A percentile compares a stretch with the other conserved stretches of the same genome.
phyloP scores from a whole-genome alignment of 2,329 filamentous ascomycete species.

The Fusarium torulosum region DNA sequence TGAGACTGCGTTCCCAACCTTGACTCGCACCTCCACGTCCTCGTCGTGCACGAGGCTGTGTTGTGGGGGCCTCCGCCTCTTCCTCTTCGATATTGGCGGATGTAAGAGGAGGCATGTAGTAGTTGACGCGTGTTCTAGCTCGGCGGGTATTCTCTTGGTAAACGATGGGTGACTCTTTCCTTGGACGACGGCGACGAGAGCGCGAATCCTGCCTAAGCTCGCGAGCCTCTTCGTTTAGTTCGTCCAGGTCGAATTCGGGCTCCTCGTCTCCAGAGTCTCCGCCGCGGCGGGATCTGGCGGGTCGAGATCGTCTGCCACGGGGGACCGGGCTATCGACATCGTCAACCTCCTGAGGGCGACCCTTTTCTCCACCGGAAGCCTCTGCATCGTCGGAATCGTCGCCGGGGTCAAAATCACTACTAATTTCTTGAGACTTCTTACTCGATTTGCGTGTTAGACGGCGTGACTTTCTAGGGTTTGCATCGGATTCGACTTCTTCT shows the following conservation, averaged over 20 bases:
- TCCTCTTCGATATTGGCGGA: constrained; percentile 76
- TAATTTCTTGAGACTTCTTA: constrained; percentile 66
- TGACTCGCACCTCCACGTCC: constrained; percentile 70
- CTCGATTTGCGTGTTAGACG: constrained; percentile 63
- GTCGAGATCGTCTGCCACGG: constrained; percentile 61
- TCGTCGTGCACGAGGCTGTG: constrained; percentile 76
- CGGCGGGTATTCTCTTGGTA: constrained; percentile 69
- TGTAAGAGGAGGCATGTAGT: constrained; percentile 82
- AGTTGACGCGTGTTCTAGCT: constrained; percentile 77
- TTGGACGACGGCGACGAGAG: constrained; percentile 63
- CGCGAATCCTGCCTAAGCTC: constrained; percentile 69
- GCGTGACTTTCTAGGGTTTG: constrained; percentile 54
- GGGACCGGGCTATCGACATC: constrained; percentile 64
- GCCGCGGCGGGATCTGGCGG: constrained; percentile 62
- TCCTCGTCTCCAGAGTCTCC: constrained; percentile 69
- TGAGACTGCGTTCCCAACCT: constrained; percentile 82
- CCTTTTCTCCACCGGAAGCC: constrained; percentile 57
- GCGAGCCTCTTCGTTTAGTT: constrained; percentile 74
- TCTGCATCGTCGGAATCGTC: constrained; percentile 70
- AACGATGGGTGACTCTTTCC: constrained; percentile 67
- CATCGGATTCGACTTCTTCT: constrained; percentile 51
- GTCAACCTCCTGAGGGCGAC: constrained; percentile 56
- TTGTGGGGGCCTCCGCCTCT: constrained; percentile 75
- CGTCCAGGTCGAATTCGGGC: constrained; percentile 70
- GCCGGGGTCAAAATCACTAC: constrained; percentile 72